Base-by-base conservation (phyloP, 192 early-diverging fungal species). In the Tieghemiomyces parasiticus region DNA sequence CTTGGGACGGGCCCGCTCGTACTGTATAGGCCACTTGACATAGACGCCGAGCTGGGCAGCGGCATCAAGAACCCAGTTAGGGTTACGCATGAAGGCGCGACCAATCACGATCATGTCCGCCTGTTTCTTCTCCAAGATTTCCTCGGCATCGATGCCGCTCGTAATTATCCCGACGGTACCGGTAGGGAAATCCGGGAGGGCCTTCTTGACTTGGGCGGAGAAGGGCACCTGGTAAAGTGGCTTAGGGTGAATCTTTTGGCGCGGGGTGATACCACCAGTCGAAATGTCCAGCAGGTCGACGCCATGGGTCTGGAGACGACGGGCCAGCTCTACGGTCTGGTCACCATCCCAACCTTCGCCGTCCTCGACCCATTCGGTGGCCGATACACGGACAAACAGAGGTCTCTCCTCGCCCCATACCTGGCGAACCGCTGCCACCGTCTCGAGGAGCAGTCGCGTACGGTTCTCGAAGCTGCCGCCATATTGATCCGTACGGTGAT, bases 401-500 rank as follows among this genome's bases (percentile, higher is more conserved):
- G 92, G 90, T 65, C 88, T 87, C 13, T 87, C 69, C 10, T 67
- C 60, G 0, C 92, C 88, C 89, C 90, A 92, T 44, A 79, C 76
- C 16, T 63, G 48, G 31, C 90, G 82, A 6, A 88, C 74, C 0
- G 63, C 64, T n/a, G 65, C 54, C 22, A 84, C 68, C 0, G 85
- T 76, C 67, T 93, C 90, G 1, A 90, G 46, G 31, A 83, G 62
- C 59, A 92, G 85, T 0, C 89, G 81, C 22, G 76, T 71, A 58
- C 93, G 82, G 75, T 96, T 95, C 61, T 93, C 87, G 32, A 93
- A 81, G 2, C 82, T 83, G 0, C 95, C 93, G 38, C 93, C 95
- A 64, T 92, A 98, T 51, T 86, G 56, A 66, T 98, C 95, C 0
- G 89, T 92, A 60, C 95, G 84, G 31, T 80, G 56, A 71, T 98